Evolutionary conservation across 2,329 filamentous ascomycete species (phyloP).

Genomic region (Cercospora sojina): DNA sequence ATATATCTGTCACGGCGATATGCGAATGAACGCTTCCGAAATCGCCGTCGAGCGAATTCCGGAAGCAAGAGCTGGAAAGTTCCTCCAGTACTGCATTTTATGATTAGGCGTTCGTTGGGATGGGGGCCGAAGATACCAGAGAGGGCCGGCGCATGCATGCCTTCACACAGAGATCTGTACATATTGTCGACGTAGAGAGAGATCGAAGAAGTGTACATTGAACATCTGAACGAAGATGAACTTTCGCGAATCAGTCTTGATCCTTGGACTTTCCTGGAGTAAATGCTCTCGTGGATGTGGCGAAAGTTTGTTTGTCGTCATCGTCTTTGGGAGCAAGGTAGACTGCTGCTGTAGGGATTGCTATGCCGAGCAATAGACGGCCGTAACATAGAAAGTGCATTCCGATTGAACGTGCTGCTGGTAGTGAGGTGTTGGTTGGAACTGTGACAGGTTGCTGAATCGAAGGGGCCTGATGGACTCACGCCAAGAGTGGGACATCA

Average conservation of each 20-base stretch:
- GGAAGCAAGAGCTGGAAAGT: background rate
- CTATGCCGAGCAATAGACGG: conserved; percentile 19
- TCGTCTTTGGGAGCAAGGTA: conserved; percentile 21
- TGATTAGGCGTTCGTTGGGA: background rate
- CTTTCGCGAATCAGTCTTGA: background rate
- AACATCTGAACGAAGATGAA: background rate
- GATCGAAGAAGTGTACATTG: background rate
- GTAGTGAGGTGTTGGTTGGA: background rate
- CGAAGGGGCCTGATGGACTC: background rate
- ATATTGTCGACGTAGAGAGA: conserved; percentile 5
- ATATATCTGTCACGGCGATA: conserved; percentile 2
- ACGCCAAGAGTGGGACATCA: background rate
- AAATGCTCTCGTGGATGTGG: background rate
- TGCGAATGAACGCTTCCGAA: background rate
- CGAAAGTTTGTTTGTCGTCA: background rate
- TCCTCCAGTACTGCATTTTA: background rate
- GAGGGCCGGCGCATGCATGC: background rate
- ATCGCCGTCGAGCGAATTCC: background rate
- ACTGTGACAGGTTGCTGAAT: background rate
- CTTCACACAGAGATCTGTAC: conserved; percentile 8
- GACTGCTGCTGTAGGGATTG: conserved; percentile 21
- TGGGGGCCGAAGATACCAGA: background rate
- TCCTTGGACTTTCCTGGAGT: background rate
- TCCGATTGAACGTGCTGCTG: background rate
- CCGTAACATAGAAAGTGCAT: conserved; percentile 25